Percentiles rank a stretch among this genome's conserved stretches.
These are phyloP conservation scores for Olyra latifolia DNA, from an alignment of 176 grass and related monocot genomes.

Conservation along the genomic window DNA sequence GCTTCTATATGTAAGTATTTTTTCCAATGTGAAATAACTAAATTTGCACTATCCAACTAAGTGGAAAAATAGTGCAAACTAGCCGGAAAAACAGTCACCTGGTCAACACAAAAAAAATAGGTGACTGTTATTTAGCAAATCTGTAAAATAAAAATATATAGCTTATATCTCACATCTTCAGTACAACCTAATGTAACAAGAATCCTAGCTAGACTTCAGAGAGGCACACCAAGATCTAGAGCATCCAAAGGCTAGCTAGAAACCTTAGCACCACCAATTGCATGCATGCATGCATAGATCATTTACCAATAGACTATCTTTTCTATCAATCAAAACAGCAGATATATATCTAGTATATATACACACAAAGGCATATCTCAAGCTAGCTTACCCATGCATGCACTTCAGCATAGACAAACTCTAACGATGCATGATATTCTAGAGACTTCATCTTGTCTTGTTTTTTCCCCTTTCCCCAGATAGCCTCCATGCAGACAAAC, in stretches of 20 bases:
- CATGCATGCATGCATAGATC: not conserved
- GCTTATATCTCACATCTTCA: not conserved
- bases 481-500: not conserved
- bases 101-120: too few relatives aligned
- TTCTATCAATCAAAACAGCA: constrained; percentile 25
- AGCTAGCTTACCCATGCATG: not conserved
- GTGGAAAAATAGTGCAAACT: too few relatives aligned
- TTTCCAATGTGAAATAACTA: too few relatives aligned
- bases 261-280: too few relatives aligned
- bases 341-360: not conserved
- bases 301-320: constrained; percentile 36
- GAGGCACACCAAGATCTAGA: constrained; percentile 18
- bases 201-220: constrained; percentile 15
- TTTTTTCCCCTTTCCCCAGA: not conserved
- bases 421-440: not conserved
- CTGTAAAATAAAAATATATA: not conserved
- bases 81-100: too few relatives aligned
- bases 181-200: constrained; percentile 20
- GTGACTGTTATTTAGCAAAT: too few relatives aligned
- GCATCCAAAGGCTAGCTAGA: not conserved
- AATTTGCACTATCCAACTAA: too few relatives aligned
- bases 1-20: too few relatives aligned
- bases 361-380: constrained; percentile 14
- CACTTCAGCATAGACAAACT: not conserved
- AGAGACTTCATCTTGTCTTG: not conserved